Conservation (phyloP, 2,329 filamentous ascomycete genomes). For the Colletotrichum sidae region DNA sequence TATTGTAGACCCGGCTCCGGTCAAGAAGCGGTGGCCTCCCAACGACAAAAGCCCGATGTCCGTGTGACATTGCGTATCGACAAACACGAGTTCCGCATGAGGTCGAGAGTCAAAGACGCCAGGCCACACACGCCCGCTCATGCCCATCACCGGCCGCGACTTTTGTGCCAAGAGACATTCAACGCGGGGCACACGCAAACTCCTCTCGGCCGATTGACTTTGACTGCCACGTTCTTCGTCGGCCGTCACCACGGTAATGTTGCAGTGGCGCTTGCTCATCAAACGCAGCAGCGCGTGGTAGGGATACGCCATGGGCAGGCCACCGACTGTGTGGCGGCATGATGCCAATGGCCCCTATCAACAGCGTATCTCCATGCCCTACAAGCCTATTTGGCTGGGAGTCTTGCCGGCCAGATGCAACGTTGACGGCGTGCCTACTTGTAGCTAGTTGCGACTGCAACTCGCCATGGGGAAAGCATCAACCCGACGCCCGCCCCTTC, state of each 20-base stretch:
- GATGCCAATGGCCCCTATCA: no score
- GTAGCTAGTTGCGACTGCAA: slow-evolving; percentile 23
- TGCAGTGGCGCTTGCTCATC: slow-evolving; percentile 19
- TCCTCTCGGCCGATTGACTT: slow-evolving; percentile 32
- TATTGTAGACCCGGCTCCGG: background rate
- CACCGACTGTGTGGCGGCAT: no score
- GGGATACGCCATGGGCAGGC: background rate
- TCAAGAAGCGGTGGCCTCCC: background rate
- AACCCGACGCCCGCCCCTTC: slow-evolving; percentile 7
- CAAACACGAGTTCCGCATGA: background rate
- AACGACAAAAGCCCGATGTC: background rate
- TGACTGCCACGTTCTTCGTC: slow-evolving; percentile 5
- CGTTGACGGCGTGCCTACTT: slow-evolving; percentile 1
- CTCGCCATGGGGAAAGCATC: background rate
- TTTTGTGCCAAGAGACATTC: background rate
- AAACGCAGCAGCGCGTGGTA: slow-evolving; percentile 3
- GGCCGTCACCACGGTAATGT: background rate
- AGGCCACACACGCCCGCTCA: no score
- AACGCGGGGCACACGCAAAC: slow-evolving; percentile 6
- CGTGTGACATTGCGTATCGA: background rate
- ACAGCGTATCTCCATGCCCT: no score
- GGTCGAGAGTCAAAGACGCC: no score
- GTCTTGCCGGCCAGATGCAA: background rate
- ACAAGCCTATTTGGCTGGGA: no score
- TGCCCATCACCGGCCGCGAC: no score